Evolutionary conservation across 2,329 filamentous ascomycete genomes (phyloP).

Genomic region (Cercospora brassicicola): DNA sequence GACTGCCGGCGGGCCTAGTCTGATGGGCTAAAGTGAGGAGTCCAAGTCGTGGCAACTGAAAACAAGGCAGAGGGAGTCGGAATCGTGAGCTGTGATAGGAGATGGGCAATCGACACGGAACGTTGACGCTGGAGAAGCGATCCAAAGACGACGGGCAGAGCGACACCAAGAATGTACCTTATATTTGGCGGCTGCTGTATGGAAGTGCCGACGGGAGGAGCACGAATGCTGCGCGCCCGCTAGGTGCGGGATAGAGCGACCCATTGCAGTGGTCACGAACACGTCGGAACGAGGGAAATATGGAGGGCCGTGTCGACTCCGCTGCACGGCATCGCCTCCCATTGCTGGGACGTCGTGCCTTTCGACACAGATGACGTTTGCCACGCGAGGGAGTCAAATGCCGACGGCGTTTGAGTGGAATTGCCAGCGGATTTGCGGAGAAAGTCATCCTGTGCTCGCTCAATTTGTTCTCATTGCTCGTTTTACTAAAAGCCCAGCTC

Average conservation of each 20-base stretch:
- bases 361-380: slow-evolving; percentile 2
- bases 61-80: neutral
- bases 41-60: neutral
- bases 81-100: neutral
- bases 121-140: slow-evolving; percentile 1
- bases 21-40: neutral
- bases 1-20: neutral
- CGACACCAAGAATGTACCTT: slow-evolving; percentile 1
- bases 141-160: neutral
- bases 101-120: neutral
- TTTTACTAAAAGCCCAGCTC: neutral
- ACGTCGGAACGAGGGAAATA: slow-evolving; percentile 1
- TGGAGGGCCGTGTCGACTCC: neutral
- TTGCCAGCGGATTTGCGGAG: neutral
- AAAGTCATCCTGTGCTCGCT: neutral
- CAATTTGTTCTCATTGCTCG: neutral
- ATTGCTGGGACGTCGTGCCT: slow-evolving; percentile 1
- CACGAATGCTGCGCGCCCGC: neutral
- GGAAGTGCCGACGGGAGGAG: neutral
- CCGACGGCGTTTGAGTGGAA: neutral
- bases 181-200: slow-evolving; percentile 12
- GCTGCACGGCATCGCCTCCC: slow-evolving; percentile 6
- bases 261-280: neutral
- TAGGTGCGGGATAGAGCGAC: slow-evolving; percentile 1
- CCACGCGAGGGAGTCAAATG: slow-evolving; percentile 11